Conservation (phyloP, 345 rosid species). For the Rubroshorea leprosula region DNA sequence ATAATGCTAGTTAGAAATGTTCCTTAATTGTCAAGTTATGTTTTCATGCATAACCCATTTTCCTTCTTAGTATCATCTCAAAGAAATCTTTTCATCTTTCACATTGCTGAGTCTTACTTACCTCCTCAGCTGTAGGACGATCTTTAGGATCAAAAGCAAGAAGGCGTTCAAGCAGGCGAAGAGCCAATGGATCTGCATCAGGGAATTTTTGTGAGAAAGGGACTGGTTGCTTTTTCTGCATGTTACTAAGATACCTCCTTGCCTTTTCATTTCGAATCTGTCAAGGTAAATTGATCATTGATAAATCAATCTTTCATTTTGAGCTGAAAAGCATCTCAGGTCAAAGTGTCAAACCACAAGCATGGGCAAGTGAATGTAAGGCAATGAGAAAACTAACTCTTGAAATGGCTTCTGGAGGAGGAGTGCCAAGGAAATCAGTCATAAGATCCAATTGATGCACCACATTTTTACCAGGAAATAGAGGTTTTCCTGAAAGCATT, state of each 20-base stretch:
- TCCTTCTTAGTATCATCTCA: neutral
- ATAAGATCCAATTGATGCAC: slow-evolving; percentile 94
- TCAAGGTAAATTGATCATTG: slow-evolving; percentile 10
- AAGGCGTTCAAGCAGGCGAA: slow-evolving; percentile 60
- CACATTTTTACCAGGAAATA: slow-evolving; percentile 96
- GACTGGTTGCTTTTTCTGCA: slow-evolving; percentile 81
- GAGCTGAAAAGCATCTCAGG: neutral
- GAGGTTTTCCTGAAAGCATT: slow-evolving; percentile 87
- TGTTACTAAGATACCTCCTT: slow-evolving; percentile 88
- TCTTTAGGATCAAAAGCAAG: slow-evolving; percentile 99
- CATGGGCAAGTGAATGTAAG: neutral
- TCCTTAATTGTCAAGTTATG: neutral
- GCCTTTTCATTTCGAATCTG: slow-evolving; percentile 98
- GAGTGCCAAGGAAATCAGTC: slow-evolving; percentile 96
- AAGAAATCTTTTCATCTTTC: neutral
- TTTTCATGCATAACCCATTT: neutral
- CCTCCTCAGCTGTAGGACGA: slow-evolving; percentile 91
- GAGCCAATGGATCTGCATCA: slow-evolving; percentile 73
- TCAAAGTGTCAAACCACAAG: slow-evolving; percentile 5
- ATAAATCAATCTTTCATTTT: neutral
- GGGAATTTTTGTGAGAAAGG: slow-evolving; percentile 85
- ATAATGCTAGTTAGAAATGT: neutral
- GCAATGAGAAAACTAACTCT: slow-evolving; percentile 49
- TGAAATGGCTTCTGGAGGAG: slow-evolving; percentile 64
- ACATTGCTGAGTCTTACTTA: slow-evolving; percentile 18